Evolutionary conservation across 1,139 yeast genomes (phyloP).

Genomic region (Yamadazyma dushanensis): DNA sequence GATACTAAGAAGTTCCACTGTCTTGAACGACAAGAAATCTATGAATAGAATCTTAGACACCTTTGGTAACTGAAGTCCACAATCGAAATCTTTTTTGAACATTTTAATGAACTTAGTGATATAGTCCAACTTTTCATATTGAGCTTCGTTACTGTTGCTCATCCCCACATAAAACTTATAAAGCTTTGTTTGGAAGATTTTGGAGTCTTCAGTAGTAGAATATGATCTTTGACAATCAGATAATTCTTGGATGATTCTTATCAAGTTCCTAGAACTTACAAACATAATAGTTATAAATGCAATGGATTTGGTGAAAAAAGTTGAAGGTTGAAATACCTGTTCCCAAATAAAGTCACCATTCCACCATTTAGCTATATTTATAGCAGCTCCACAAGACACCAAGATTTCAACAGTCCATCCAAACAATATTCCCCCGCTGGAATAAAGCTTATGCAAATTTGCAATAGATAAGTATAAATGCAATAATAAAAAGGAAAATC

Average conservation of each 20-base stretch:
- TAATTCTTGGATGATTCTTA: slow-evolving; percentile 26
- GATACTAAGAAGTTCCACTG: slow-evolving; percentile 9
- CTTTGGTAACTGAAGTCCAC: slow-evolving; percentile 18
- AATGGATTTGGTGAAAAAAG: slow-evolving; percentile 25
- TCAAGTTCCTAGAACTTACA: slow-evolving; percentile 32
- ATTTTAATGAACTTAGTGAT: slow-evolving; percentile 2
- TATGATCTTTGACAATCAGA: slow-evolving; percentile 16
- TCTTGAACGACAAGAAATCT: slow-evolving; percentile 15
- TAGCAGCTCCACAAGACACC: slow-evolving; percentile 55
- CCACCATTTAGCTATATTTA: slow-evolving; percentile 27
- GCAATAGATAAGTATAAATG: slow-evolving; percentile 47
- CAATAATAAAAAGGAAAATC: slow-evolving; percentile 17
- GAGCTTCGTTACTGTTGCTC: slow-evolving; percentile 13
- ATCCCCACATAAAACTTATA: slow-evolving; percentile 26
- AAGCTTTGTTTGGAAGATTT: slow-evolving; percentile 23
- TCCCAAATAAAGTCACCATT: slow-evolving; percentile 27
- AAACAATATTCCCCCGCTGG: slow-evolving; percentile 57
- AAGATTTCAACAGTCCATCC: slow-evolving; percentile 58
- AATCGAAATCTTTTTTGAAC: slow-evolving; percentile 3
- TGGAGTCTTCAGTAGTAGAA: slow-evolving; percentile 5
- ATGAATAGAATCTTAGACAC: slow-evolving; percentile 20
- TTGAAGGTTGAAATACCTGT: slow-evolving; percentile 31
- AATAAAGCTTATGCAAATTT: slow-evolving; percentile 55
- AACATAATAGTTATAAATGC: slow-evolving; percentile 27
- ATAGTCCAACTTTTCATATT: slow-evolving; percentile 12